Base-by-base conservation (phyloP, 1,284 basidiomycete genomes). In the Cutaneotrichosporon sp. region DNA sequence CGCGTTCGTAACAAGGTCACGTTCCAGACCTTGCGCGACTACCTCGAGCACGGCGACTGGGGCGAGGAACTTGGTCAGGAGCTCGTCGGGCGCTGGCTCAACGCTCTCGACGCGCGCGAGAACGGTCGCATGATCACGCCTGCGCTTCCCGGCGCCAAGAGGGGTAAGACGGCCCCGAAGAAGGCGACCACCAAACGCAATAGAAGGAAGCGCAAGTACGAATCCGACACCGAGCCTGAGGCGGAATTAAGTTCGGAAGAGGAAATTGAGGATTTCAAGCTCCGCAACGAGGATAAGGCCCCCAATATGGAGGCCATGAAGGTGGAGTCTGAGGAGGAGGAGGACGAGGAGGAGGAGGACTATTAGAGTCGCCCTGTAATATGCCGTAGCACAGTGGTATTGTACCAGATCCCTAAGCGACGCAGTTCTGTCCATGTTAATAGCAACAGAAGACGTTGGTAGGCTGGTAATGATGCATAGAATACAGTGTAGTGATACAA, bases 41-140 rank as follows among this genome's bases (percentile, higher is more conserved):
- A 64, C 47, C 58, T 64, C 36, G 42, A 60, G 38, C 31, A 34
- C n/a, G 36, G 47, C 32, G 47, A 60, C 0, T 64, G 58, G 58
- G 58, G 58, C n/a, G 58, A 56, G n/a, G 63, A 64, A 46, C 21
- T 64, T 11, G 36, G 16, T 26, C 31, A n/a, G 36, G 34, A 60
- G 47, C 46, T 64, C 3, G 63, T 64, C n/a, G 46, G 53, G 4
- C 58, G 53, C 16, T 64, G 58, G 53, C 58, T 64, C 49, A 59
- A 60, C 30, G 63, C 58, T 4, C 59, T 60, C 42, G 14, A 34
- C 1, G 26, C 16, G 1, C 62, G 58, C 32, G 36, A 55, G 49
- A 47, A 7, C n/a, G 60, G 36, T 13, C 14, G 18, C n/a, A 49
- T 61, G 40, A 46, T 2, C 31, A 53, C 31, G 14, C 51, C 51